These are phyloP conservation scores for Colletotrichum cordylinicola DNA, from an alignment of 2,329 filamentous ascomycete genomes.

Conservation along the genomic window DNA sequence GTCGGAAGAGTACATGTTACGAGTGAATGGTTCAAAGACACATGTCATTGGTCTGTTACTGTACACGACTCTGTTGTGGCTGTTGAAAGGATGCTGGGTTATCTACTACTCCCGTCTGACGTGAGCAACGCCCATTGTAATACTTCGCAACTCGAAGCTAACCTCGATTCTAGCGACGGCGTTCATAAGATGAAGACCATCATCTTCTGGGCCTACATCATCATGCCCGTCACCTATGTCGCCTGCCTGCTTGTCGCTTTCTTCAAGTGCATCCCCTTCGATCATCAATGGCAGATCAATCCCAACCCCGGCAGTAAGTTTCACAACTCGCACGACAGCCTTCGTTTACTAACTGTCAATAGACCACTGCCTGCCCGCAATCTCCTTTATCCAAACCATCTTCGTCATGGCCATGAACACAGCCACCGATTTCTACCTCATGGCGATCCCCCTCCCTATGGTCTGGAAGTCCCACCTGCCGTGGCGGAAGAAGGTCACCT, in stretches of 20 bases:
- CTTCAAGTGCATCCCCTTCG: constrained; percentile 45
- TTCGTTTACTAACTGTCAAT: background rate
- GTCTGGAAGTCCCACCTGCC: constrained; percentile 9
- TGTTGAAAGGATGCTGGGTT: constrained; percentile 56
- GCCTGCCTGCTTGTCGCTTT: constrained; percentile 39
- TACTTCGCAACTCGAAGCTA: background rate
- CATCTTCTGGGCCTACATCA: constrained; percentile 1
- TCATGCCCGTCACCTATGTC: constrained; percentile 10
- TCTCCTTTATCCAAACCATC: constrained; percentile 2
- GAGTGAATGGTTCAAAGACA: constrained; percentile 57
- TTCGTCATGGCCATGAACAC: constrained; percentile 19
- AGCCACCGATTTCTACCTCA: constrained; percentile 2
- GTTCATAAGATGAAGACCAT: constrained; percentile 4
- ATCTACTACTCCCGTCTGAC: constrained; percentile 58
- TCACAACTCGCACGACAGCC: rapidly evolving
- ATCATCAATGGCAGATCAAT: constrained; percentile 55
- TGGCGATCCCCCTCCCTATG: constrained; percentile 11
- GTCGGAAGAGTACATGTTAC: constrained; percentile 28
- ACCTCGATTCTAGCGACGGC: background rate
- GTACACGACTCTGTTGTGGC: constrained; percentile 56
- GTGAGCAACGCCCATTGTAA: constrained; percentile 28
- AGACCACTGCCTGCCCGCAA: background rate
- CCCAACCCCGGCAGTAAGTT: constrained; percentile 30
- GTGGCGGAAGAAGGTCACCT: constrained; percentile 10
- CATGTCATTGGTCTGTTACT: constrained; percentile 57